Evolutionary conservation across 345 rosid genomes (phyloP).

Genomic region (Combretum micranthum): DNA sequence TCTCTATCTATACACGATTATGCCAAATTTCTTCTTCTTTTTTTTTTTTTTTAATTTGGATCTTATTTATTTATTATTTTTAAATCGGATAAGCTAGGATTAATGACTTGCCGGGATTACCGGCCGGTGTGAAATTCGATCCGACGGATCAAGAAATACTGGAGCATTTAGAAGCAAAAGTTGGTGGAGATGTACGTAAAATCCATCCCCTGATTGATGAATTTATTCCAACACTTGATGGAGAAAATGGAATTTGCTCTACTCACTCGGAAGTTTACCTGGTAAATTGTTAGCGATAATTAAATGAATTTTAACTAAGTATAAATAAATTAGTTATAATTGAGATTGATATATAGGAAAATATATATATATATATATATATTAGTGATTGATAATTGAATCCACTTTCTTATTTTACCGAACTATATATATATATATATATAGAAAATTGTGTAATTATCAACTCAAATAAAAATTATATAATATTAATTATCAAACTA

Average conservation of each 20-base stretch:
- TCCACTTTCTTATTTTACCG: no score
- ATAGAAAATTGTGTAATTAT: no score
- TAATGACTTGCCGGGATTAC: slow-evolving; percentile 74
- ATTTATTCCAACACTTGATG: slow-evolving; percentile 81
- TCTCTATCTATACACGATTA: background rate
- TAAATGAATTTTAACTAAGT: background rate
- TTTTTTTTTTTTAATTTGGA: no score
- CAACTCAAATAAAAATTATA: no score
- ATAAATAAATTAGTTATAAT: background rate
- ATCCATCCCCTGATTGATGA: slow-evolving; percentile 82
- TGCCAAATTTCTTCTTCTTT: background rate
- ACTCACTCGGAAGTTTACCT: slow-evolving; percentile 92
- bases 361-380: no score
- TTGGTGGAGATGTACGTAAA: slow-evolving; percentile 39
- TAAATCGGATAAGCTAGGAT: slow-evolving; percentile 35
- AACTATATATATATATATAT: no score
- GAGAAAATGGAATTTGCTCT: slow-evolving; percentile 87
- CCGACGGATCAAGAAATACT: slow-evolving; percentile 90
- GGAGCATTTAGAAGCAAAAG: slow-evolving; percentile 81
- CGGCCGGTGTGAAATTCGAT: slow-evolving; percentile 92
- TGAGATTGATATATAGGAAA: background rate
- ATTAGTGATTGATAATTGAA: no score
- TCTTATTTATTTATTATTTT: background rate
- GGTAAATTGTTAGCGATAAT: slow-evolving; percentile 29
- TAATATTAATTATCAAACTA: no score